These are phyloP conservation scores for Colletotrichum sp. DNA, from an alignment of 2,329 filamentous ascomycete genomes.

Conservation along the genomic window DNA sequence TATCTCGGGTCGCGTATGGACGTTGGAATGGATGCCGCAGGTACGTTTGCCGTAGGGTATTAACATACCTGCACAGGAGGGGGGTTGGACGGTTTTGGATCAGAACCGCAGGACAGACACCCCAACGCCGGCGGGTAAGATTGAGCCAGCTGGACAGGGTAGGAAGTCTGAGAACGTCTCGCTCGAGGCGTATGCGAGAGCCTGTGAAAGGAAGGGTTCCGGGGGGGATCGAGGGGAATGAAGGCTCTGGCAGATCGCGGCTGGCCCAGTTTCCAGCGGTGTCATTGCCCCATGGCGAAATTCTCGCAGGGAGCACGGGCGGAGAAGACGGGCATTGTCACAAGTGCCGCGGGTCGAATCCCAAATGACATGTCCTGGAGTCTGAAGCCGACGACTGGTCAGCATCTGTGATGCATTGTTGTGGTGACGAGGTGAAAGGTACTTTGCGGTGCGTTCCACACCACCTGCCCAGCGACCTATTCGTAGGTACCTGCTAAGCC, in stretches of 20 bases:
- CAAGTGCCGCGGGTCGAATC: background rate
- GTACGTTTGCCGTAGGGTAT: background rate
- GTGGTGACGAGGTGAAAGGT: background rate
- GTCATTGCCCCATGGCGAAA: background rate
- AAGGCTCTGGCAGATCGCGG: background rate
- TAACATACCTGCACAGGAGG: background rate
- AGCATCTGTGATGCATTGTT: background rate
- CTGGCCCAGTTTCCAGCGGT: constrained; percentile 1
- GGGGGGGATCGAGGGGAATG: background rate
- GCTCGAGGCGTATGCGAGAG: background rate
- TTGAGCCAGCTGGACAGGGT: background rate
- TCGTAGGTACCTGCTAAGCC: background rate
- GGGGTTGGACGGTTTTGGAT: background rate
- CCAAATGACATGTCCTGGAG: background rate
- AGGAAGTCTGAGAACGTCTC: background rate
- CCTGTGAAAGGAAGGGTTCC: background rate
- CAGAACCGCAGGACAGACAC: background rate
- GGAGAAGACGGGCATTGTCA: background rate
- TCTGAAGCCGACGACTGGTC: background rate
- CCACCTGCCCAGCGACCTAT: background rate
- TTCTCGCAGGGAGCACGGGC: background rate
- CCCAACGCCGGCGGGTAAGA: background rate
- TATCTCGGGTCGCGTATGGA: background rate
- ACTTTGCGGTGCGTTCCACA: background rate
- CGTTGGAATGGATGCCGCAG: background rate